Base-by-base conservation (phyloP, 345 rosid genomes). In the Camelina hispida region DNA sequence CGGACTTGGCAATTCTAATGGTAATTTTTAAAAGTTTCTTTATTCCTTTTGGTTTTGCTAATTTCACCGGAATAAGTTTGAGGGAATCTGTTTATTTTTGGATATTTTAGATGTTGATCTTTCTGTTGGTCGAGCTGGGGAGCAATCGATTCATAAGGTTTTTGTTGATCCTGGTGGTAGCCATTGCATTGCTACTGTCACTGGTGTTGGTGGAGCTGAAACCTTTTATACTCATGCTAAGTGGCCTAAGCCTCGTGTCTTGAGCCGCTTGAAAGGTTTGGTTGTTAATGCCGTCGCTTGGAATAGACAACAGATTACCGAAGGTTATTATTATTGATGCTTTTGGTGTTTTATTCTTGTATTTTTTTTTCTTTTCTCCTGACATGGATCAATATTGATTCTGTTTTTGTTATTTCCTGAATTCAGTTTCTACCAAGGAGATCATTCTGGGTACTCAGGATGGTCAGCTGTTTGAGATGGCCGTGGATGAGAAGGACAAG, bases 81-180 rank as follows among this genome's bases (percentile, higher is more conserved):
- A 12, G 8, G 2, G 2, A 56, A 59, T 17, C 3, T 4, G 28
- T 20, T n/a, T 20, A 4, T 7, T 22, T 69, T 60, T 42, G 50
- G 47, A 14, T 61, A 3, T 76, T 28, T 76, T 28, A 95, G 99
- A 95, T 74, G 83, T 88, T 74, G 99, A 95, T 89, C 89, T 95
- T 23, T 88, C 97, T 23, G 87, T 47, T 40, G 99, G 94, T 48
- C 83, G 98, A 74, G 78, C 88, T 64, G 99, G 97, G 35, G 99
- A 95, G 78, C 97, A 88, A 81, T 89, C 94, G 1, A 81, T 95
- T 60, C 98, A 90, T 81, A 86, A 85, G 81, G 96, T 90, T 76
- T 95, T 92, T 78, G 94, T 92, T 63, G 98, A 95, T 82, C 99
- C 99, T 59, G 98, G 98, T 12, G 99, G 99, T 30, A 88, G 97